Evolutionary conservation across 257 asterid species (phyloP).

Genomic region (Solanum chiquidenum): DNA sequence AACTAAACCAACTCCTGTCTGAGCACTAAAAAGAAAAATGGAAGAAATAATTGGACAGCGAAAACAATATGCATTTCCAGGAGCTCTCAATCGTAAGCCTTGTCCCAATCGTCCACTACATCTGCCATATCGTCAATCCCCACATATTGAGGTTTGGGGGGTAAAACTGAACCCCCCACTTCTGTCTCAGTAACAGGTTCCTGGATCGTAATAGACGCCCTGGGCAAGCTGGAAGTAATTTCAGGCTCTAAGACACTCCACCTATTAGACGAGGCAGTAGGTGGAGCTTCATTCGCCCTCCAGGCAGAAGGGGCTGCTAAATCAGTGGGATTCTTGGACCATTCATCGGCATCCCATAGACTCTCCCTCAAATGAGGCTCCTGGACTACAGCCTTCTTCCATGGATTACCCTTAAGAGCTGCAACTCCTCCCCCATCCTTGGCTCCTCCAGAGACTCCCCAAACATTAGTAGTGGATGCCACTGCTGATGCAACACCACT

Average conservation of each 20-base stretch:
- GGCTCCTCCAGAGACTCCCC: conserved; percentile 38
- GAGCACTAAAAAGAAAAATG: not conserved
- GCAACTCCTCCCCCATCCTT: conserved; percentile 31
- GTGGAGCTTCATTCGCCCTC: conserved; percentile 35
- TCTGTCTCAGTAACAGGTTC: conserved; percentile 14
- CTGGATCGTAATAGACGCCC: conserved; percentile 6
- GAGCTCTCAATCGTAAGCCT: conserved; percentile 43
- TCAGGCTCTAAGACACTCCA: conserved; percentile 65
- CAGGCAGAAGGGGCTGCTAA: conserved; percentile 11
- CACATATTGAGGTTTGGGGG: conserved; percentile 13
- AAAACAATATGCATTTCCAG: not conserved
- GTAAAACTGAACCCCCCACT: conserved; percentile 3
- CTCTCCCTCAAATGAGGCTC: conserved; percentile 45
- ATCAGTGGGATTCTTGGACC: conserved; percentile 35
- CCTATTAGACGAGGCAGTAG: conserved; percentile 43
- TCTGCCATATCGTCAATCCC: conserved; percentile 23
- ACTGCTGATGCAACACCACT: conserved; percentile 21
- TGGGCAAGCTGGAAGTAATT: conserved; percentile 23
- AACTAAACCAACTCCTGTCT: not conserved
- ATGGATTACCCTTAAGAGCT: conserved; percentile 43
- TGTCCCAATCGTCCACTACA: conserved; percentile 92
- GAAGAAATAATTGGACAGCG: not conserved
- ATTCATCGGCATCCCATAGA: conserved; percentile 64
- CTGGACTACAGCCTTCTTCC: conserved; percentile 67
- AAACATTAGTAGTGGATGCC: conserved; percentile 33